A percentile compares a stretch with the other conserved stretches of the same genome.
These are phyloP conservation scores for Sechiopsis laciniata DNA, from an alignment of 306 rosid genomes.

Conservation along the genomic window DNA sequence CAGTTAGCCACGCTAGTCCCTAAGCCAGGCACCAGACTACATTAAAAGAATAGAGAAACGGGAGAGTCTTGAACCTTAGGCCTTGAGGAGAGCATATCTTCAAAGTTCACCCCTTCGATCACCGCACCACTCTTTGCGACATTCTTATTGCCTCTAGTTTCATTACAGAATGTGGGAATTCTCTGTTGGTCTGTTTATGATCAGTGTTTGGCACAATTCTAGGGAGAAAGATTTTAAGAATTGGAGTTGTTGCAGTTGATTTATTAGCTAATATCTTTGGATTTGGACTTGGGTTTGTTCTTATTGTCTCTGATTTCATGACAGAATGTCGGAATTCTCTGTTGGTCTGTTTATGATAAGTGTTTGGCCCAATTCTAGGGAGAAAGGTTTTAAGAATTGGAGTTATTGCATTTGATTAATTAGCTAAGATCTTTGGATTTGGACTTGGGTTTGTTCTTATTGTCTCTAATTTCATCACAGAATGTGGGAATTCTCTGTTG, in stretches of 20 bases:
- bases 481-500: constrained; percentile 99
- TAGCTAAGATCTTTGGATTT: background rate
- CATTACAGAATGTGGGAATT: constrained; percentile 91
- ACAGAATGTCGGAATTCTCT: constrained; percentile 97
- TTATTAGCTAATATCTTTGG: background rate
- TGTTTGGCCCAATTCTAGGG: constrained; percentile 77
- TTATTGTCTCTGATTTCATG: background rate
- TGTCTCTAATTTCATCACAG: constrained; percentile 30
- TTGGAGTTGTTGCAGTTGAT: background rate
- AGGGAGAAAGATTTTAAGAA: background rate
- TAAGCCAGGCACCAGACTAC: too few relatives aligned
- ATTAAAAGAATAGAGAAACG: too few relatives aligned
- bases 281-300: constrained; percentile 1
- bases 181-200: constrained; percentile 88
- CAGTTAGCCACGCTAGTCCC: too few relatives aligned
- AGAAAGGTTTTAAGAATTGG: background rate
- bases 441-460: background rate
- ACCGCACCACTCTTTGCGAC: too few relatives aligned
- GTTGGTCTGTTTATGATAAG: constrained; percentile 83
- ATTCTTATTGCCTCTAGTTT: background rate
- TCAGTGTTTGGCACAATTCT: constrained; percentile 84
- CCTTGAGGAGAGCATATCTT: too few relatives aligned
- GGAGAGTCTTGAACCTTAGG: too few relatives aligned
- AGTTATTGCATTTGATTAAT: background rate
- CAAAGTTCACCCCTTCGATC: too few relatives aligned